Percentiles rank a stretch among this genome's conserved stretches.
Evolutionary conservation across 1,284 basidiomycete genomes (phyloP).

Genomic region (Exobasidium rhododendri): DNA sequence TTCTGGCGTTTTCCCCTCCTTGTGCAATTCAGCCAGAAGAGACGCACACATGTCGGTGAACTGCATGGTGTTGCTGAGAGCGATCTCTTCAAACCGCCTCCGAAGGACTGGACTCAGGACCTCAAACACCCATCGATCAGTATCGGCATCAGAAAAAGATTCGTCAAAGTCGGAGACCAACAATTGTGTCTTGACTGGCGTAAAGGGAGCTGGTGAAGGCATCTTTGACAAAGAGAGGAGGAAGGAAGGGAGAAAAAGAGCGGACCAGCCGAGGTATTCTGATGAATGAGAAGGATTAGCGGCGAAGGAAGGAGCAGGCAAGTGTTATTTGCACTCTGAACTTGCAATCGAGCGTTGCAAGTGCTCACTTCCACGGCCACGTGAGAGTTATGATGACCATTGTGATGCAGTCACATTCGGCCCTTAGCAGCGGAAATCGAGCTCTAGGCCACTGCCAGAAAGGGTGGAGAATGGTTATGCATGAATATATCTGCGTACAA

Average conservation of each 20-base stretch:
- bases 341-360: too few species aligned
- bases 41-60: constrained; percentile 73
- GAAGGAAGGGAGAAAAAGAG: constrained; percentile 1
- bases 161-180: constrained; percentile 92
- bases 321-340: too few species aligned
- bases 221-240: neutral
- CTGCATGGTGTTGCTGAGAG: constrained; percentile 63
- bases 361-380: too few species aligned
- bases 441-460: too few species aligned
- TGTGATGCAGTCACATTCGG: too few species aligned
- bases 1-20: constrained; percentile 11
- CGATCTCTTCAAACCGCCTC: constrained; percentile 71
- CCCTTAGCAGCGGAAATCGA: too few species aligned
- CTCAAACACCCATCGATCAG: constrained; percentile 93
- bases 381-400: too few species aligned
- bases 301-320: too few species aligned
- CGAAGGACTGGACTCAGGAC: constrained; percentile 81
- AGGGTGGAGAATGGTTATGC: too few species aligned
- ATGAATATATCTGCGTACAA: too few species aligned
- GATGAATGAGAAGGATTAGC: too few species aligned
- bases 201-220: constrained; percentile 24
- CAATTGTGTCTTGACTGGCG: constrained; percentile 62
- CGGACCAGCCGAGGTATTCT: too few species aligned
- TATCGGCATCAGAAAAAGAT: constrained; percentile 79
- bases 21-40: constrained; percentile 43